Percentiles rank a stretch among this genome's conserved stretches.
phyloP scores from a whole-genome alignment of 345 rosid genomes.

The Sisymbrium irio region DNA sequence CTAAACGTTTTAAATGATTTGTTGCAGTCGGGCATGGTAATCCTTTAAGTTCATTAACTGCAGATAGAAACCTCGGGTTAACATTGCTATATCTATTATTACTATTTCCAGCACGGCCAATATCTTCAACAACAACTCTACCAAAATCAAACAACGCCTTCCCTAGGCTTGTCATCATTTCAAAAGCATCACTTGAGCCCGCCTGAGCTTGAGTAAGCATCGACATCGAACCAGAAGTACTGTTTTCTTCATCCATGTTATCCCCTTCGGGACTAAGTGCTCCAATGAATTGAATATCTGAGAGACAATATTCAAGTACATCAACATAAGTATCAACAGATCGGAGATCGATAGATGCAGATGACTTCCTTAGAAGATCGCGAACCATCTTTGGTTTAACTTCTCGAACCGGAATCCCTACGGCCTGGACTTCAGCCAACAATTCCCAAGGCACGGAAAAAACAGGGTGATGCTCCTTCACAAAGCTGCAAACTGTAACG shows the following conservation, averaged over 20 bases:
- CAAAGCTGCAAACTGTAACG: constrained; percentile 87
- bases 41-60: constrained; percentile 65
- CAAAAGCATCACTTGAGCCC: constrained; percentile 92
- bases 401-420: constrained; percentile 68
- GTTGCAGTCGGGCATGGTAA: constrained; percentile 88
- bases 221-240: constrained; percentile 35
- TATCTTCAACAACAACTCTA: constrained; percentile 87
- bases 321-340: constrained; percentile 85
- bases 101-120: constrained; percentile 66
- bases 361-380: constrained; percentile 62
- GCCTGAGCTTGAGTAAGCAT: constrained; percentile 46
- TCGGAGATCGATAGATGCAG: constrained; percentile 67
- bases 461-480: constrained; percentile 90
- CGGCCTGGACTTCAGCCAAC: constrained; percentile 78
- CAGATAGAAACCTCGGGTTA: constrained; percentile 48
- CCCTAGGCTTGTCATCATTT: constrained; percentile 88
- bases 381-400: constrained; percentile 96
- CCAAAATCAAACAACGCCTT: constrained; percentile 93
- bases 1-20: constrained; percentile 63
- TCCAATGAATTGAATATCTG: constrained; percentile 63
- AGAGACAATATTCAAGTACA: constrained; percentile 88
- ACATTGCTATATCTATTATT: constrained; percentile 34
- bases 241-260: constrained; percentile 39
- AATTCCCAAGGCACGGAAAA: constrained; percentile 93
- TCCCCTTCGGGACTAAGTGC: constrained; percentile 37